Percentiles rank a stretch among this genome's conserved stretches.
These are phyloP conservation scores for Lenzites betulinus DNA, from an alignment of 768 basidiomycete species.

Conservation along the genomic window DNA sequence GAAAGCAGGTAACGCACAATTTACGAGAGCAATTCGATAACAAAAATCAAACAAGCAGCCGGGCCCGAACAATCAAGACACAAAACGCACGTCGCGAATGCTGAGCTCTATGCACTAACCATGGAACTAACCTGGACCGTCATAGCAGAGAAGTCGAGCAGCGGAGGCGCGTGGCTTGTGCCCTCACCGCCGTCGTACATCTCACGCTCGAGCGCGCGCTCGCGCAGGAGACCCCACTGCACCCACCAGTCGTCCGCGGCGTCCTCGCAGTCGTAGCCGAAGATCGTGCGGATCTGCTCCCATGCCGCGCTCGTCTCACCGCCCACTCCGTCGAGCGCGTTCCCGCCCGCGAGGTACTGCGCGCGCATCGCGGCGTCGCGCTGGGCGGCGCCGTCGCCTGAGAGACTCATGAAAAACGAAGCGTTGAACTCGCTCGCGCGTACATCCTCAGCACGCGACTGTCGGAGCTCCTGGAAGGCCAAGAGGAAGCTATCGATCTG, in stretches of 20 bases:
- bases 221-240: conserved; percentile 35
- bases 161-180: neutral
- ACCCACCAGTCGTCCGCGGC: conserved; percentile 42
- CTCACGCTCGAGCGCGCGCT: conserved; percentile 20
- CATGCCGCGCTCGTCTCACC: conserved; percentile 31
- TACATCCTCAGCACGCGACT: conserved; percentile 22
- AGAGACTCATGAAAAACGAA: conserved; percentile 23
- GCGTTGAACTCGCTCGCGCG: conserved; percentile 25
- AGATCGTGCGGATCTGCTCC: conserved; percentile 35
- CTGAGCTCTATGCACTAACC: neutral
- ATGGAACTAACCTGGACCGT: conserved; percentile 13
- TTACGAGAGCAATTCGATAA: conserved; percentile 5
- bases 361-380: conserved; percentile 32
- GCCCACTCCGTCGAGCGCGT: conserved; percentile 23
- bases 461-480: conserved; percentile 38
- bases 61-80: neutral
- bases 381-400: conserved; percentile 24
- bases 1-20: neutral
- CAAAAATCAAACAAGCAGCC: neutral
- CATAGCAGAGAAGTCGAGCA: conserved; percentile 12
- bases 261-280: conserved; percentile 39
- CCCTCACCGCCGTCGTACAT: neutral
- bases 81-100: neutral
- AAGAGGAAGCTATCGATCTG: conserved; percentile 36
- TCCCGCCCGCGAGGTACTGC: conserved; percentile 22